Conservation (phyloP, 169 alveolate genomes). For the Perkinsus marinus region DNA sequence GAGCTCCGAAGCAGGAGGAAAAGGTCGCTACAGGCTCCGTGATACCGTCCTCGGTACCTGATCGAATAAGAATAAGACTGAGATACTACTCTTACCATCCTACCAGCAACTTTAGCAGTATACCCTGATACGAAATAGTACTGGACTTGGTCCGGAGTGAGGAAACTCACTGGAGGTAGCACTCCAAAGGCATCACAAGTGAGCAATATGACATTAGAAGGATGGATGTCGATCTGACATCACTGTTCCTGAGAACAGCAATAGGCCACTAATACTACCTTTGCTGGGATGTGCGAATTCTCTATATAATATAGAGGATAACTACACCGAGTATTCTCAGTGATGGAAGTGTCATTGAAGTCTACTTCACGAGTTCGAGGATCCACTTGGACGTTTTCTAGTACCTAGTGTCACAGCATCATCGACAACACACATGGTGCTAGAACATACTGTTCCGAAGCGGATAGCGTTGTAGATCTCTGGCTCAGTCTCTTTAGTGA, state of each 20-base stretch:
- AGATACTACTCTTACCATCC: not conserved
- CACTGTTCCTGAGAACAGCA: not conserved
- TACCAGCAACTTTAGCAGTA: conserved; percentile 78
- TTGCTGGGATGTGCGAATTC: conserved; percentile 71
- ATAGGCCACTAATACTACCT: not conserved
- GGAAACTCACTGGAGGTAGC: conserved; percentile 79
- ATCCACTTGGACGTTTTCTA: conserved; percentile 68
- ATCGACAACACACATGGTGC: not conserved
- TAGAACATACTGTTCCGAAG: not conserved
- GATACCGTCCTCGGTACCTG: conserved; percentile 86
- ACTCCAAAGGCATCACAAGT: conserved; percentile 92
- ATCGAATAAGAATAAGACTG: conserved; percentile 11
- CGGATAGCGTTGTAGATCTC: conserved; percentile 71
- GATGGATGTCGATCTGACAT: conserved; percentile 58
- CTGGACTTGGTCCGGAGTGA: conserved; percentile 73
- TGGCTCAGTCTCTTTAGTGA: conserved; percentile 70
- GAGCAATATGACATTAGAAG: conserved; percentile 69
- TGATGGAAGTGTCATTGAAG: conserved; percentile 54
- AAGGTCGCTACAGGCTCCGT: conserved; percentile 80
- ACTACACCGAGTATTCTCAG: conserved; percentile 77
- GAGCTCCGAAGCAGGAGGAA: conserved; percentile 92
- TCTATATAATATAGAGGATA: conserved; percentile 73
- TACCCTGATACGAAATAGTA: conserved; percentile 89
- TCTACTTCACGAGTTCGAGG: conserved; percentile 58
- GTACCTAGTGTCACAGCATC: conserved; percentile 19